phyloP scores from a whole-genome alignment of 164 flowering plant genomes.

The Chloranthus sessilifolius region DNA sequence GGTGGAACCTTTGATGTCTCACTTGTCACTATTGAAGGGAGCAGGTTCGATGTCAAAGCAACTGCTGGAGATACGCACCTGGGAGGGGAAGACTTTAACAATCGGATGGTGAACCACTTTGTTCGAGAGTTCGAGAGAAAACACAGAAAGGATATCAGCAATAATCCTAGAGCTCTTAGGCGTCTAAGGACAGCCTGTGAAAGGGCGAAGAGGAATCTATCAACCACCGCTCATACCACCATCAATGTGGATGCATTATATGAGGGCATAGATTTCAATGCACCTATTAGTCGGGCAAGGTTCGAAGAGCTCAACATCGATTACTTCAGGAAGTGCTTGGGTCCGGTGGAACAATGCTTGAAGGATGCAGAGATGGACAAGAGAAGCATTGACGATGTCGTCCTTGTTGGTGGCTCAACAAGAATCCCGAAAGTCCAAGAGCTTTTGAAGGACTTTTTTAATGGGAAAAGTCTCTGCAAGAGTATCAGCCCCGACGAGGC shows the following conservation, averaged over 20 bases:
- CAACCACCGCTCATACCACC: constrained; percentile 40
- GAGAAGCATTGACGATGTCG: constrained; percentile 44
- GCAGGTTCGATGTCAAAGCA: constrained; percentile 53
- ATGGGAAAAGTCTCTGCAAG: constrained; percentile 54
- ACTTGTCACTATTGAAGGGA: constrained; percentile 46
- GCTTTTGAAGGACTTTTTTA: constrained; percentile 49
- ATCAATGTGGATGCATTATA: constrained; percentile 50
- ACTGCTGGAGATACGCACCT: constrained; percentile 60
- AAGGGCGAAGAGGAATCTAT: constrained; percentile 49
- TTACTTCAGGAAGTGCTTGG: constrained; percentile 48
- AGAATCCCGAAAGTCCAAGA: constrained; percentile 50
- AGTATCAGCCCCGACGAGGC: constrained; percentile 61
- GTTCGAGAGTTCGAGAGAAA: constrained; percentile 49
- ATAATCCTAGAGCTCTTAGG: constrained; percentile 46
- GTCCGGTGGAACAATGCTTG: constrained; percentile 45
- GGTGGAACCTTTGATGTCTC: constrained; percentile 75
- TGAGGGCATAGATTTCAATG: constrained; percentile 46
- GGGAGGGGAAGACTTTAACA: constrained; percentile 52
- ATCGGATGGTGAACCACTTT: constrained; percentile 46
- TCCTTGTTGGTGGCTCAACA: constrained; percentile 53
- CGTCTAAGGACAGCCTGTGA: constrained; percentile 46
- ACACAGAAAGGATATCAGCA: constrained; percentile 49
- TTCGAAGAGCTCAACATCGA: constrained; percentile 62
- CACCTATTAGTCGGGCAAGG: constrained; percentile 49
- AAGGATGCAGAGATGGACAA: constrained; percentile 53